Evolutionary conservation across 208 protist genomes (phyloP), one percentile per base, ranked within the genome.

Genomic region (Crithidia bombi): DNA sequence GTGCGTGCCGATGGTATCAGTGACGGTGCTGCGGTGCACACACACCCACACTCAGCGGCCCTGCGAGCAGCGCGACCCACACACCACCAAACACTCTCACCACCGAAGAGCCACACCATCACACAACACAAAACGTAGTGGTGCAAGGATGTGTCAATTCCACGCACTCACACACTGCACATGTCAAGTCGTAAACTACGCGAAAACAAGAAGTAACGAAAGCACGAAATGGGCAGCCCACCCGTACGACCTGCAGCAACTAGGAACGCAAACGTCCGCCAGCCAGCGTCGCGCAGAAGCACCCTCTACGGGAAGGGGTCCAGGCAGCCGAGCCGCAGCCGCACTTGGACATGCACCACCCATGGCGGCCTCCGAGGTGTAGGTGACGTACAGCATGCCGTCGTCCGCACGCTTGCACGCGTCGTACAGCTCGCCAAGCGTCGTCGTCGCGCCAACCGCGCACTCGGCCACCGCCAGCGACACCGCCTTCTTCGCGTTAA

Each of bases 351-450:
- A 25, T 7, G 38, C 38, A 43, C 38, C 19, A 25, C 69, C 69
- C 59, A 75, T 58, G 14, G 17, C 11, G 39, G 39, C 57, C 52
- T 79, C 74, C 49, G 57, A 39, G 1, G 62, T 39, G 74, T 74
- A 74, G 52, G 59, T 54, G 25, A 74, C 74, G 74, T 79, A 74
- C 33, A 79, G 74, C 66, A 79, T 74, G 74, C n/a, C n/a, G n/a
- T n/a, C n/a, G n/a, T n/a, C n/a, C n/a, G n/a, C n/a, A n/a, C n/a
- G n/a, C n/a, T n/a, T n/a, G 44, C n/a, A n/a, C 44, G 23, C 6
- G 49, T 54, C 49, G 25, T 54, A 25, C 49, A 32, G 23, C 25
- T 54, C 49, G 49, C 49, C 23, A 7, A 33, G 49, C 49, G 49
- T 58, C 46, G 74, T 66, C 44, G n/a, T 57, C 39, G 61, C 39